These are phyloP conservation scores for Cutaneotrichosporon curvatum DNA, from an alignment of 1,284 basidiomycete genomes.

Conservation along the genomic window DNA sequence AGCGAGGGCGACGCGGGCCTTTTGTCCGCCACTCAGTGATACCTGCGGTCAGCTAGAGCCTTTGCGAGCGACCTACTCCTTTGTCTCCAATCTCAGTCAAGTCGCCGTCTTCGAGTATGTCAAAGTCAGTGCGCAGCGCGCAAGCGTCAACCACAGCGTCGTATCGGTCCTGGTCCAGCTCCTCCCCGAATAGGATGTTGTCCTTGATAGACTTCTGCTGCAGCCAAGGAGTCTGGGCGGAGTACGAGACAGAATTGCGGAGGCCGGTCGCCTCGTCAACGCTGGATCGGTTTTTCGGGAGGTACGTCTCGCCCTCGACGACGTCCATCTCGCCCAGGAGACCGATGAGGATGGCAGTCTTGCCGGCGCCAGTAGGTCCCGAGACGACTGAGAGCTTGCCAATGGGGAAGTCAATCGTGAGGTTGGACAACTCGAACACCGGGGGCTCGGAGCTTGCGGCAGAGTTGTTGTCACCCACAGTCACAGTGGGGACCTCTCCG, in stretches of 20 bases:
- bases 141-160: conserved; percentile 68
- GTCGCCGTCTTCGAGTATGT: conserved; percentile 71
- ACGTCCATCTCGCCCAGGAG: conserved; percentile 59
- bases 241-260: conserved; percentile 72
- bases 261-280: conserved; percentile 57
- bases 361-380: conserved; percentile 69
- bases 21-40: conserved; percentile 64
- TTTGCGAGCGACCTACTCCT: conserved; percentile 48
- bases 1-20: conserved; percentile 58
- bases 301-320: conserved; percentile 53
- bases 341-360: conserved; percentile 45
- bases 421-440: conserved; percentile 58
- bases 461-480: conserved; percentile 12
- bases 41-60: conserved; percentile 16
- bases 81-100: conserved; percentile 64
- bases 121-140: conserved; percentile 60
- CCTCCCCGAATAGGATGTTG: conserved; percentile 64
- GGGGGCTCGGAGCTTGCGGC: conserved; percentile 1
- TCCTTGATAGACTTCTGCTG: conserved; percentile 53
- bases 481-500: not conserved
- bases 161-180: conserved; percentile 62
- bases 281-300: conserved; percentile 59
- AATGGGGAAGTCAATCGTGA: conserved; percentile 62
- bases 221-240: conserved; percentile 78
- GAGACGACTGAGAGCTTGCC: conserved; percentile 61